phyloP scores from a whole-genome alignment of 805 yeast genomes.

The Diddensiella santjacobensis region DNA sequence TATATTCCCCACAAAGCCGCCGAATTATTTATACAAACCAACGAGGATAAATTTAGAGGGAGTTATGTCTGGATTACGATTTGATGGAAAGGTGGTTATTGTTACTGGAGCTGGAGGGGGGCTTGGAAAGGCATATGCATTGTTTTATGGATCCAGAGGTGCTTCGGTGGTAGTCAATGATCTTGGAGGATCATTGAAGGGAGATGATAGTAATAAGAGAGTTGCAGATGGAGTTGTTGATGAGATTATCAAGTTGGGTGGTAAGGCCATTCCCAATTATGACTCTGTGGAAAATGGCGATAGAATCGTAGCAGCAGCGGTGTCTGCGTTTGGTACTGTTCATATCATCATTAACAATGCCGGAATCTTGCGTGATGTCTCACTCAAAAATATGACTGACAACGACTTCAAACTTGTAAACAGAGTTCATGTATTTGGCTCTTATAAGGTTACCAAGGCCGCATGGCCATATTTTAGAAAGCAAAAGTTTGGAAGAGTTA shows the following conservation, averaged over 20 bases:
- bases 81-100: constrained; percentile 79
- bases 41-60: too few species aligned
- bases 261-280: constrained; percentile 88
- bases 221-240: constrained; percentile 90
- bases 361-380: constrained; percentile 85
- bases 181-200: constrained; percentile 78
- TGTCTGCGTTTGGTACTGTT: constrained; percentile 81
- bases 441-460: constrained; percentile 76
- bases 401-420: constrained; percentile 74
- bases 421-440: constrained; percentile 87
- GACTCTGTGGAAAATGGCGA: constrained; percentile 87
- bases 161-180: constrained; percentile 96
- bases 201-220: constrained; percentile 41
- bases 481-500: constrained; percentile 82
- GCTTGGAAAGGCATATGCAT: constrained; percentile 81
- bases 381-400: constrained; percentile 81
- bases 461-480: constrained; percentile 89
- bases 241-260: constrained; percentile 73
- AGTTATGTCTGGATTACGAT: constrained; percentile 43
- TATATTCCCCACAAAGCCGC: too few species aligned
- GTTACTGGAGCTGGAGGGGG: constrained; percentile 99
- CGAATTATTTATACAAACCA: too few species aligned
- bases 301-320: constrained; percentile 78
- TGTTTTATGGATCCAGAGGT: constrained; percentile 83
- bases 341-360: constrained; percentile 91